These are phyloP conservation scores for Flammula alnicola DNA, from an alignment of 1,284 basidiomycete species.

Conservation along the genomic window DNA sequence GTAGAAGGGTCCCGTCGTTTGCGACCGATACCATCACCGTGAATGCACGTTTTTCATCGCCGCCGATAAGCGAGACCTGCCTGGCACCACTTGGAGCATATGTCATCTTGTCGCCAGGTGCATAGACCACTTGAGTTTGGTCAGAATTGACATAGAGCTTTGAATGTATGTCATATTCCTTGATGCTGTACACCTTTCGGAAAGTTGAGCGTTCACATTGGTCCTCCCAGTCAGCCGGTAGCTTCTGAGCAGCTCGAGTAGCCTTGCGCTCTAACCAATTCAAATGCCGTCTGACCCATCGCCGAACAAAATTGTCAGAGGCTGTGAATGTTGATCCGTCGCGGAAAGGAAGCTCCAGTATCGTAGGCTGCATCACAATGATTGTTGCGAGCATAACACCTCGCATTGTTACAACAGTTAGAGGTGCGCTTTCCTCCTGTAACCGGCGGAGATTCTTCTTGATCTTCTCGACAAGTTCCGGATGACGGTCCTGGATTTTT, in stretches of 20 bases:
- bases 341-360: constrained; percentile 19
- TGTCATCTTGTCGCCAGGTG: constrained; percentile 32
- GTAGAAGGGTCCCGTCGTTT: constrained; percentile 31
- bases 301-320: constrained; percentile 32
- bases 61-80: constrained; percentile 35
- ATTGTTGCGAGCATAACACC: constrained; percentile 33
- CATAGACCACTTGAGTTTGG: constrained; percentile 39
- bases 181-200: constrained; percentile 29
- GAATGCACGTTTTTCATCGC: constrained; percentile 42
- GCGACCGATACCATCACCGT: constrained; percentile 36
- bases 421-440: constrained; percentile 15
- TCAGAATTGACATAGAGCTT: constrained; percentile 41
- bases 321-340: constrained; percentile 30
- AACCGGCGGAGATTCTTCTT: constrained; percentile 21
- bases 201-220: constrained; percentile 28
- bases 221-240: constrained; percentile 34
- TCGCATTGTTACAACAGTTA: constrained; percentile 28
- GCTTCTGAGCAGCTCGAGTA: constrained; percentile 39
- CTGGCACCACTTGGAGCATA: constrained; percentile 33
- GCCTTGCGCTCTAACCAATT: constrained; percentile 28
- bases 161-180: constrained; percentile 33
- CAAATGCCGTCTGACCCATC: constrained; percentile 26
- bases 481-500: constrained; percentile 19
- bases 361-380: constrained; percentile 17
- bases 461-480: constrained; percentile 25